phyloP scores from a whole-genome alignment of 305 asterid genomes.

The Petunia hybrid region DNA sequence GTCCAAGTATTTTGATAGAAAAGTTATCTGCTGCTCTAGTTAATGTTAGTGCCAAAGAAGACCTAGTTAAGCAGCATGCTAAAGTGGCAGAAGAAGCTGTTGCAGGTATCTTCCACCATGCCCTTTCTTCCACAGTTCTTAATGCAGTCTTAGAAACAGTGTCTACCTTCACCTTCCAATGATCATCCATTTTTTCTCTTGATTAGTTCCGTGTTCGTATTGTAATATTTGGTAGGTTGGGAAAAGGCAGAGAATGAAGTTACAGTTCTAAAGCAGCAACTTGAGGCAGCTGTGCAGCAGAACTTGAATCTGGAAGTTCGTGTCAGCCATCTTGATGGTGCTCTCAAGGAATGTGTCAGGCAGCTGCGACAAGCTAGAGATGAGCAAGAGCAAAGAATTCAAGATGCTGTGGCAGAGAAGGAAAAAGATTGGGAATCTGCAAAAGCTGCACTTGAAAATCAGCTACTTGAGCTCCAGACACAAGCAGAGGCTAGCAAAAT shows the following conservation, averaged over 20 bases:
- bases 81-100: constrained; percentile 97
- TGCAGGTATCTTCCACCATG: constrained; percentile 57
- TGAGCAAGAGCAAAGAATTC: constrained; percentile 61
- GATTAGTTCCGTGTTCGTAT: constrained; percentile 8
- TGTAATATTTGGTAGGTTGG: constrained; percentile 64
- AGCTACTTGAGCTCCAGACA: constrained; percentile 52
- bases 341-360: constrained; percentile 84
- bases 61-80: constrained; percentile 88
- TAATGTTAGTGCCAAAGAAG: constrained; percentile 84
- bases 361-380: constrained; percentile 77
- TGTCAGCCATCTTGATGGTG: constrained; percentile 77
- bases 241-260: constrained; percentile 91
- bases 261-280: constrained; percentile 66
- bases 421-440: constrained; percentile 51
- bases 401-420: constrained; percentile 53
- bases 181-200: constrained; percentile 1
- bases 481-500: constrained; percentile 41
- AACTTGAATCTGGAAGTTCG: constrained; percentile 70
- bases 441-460: constrained; percentile 60
- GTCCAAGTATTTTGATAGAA: constrained; percentile 56
- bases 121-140: constrained; percentile 29
- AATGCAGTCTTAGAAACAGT: neutral
- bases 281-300: constrained; percentile 74
- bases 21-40: constrained; percentile 90
- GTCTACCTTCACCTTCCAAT: constrained; percentile 1